Conservation (phyloP, 2,329 filamentous ascomycete genomes). For the Penicillium sp. region DNA sequence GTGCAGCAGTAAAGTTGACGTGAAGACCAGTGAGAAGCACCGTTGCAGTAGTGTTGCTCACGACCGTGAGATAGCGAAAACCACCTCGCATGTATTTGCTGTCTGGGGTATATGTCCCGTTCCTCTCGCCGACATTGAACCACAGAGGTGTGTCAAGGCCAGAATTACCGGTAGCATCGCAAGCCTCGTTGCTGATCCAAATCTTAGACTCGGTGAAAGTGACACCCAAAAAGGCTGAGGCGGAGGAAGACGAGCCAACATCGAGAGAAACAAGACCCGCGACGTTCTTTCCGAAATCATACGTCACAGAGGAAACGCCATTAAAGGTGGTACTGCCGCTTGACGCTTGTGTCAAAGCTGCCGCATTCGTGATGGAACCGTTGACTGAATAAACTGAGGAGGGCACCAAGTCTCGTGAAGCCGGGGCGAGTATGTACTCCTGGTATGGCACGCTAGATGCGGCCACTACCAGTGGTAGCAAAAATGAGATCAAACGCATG, state of each 20-base stretch:
- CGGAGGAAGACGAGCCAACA: constrained; percentile 22
- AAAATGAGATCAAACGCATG: not conserved
- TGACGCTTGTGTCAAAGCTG: constrained; percentile 12
- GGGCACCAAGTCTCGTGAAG: constrained; percentile 27
- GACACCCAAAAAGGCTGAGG: constrained; percentile 37
- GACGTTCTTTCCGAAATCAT: constrained; percentile 43
- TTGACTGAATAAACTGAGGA: constrained; percentile 27
- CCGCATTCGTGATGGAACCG: constrained; percentile 27
- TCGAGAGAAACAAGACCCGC: constrained; percentile 39
- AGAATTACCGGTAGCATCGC: constrained; percentile 49
- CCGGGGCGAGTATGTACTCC: constrained; percentile 36
- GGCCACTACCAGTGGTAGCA: constrained; percentile 3
- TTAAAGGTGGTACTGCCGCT: constrained; percentile 11
- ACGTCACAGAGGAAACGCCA: constrained; percentile 35
- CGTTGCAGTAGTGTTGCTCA: constrained; percentile 44
- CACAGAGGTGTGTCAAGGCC: constrained; percentile 51
- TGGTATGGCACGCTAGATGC: constrained; percentile 26
- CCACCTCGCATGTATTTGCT: constrained; percentile 45
- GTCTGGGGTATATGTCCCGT: constrained; percentile 44
- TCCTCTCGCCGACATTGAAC: constrained; percentile 39
- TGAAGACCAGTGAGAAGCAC: constrained; percentile 37
- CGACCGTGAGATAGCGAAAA: constrained; percentile 48
- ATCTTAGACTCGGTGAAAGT: constrained; percentile 43
- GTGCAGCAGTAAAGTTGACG: constrained; percentile 45
- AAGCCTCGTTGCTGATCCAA: constrained; percentile 49